These are phyloP conservation scores for Talaromyces atroroseus DNA, from an alignment of 2,329 filamentous ascomycete genomes.

Conservation along the genomic window DNA sequence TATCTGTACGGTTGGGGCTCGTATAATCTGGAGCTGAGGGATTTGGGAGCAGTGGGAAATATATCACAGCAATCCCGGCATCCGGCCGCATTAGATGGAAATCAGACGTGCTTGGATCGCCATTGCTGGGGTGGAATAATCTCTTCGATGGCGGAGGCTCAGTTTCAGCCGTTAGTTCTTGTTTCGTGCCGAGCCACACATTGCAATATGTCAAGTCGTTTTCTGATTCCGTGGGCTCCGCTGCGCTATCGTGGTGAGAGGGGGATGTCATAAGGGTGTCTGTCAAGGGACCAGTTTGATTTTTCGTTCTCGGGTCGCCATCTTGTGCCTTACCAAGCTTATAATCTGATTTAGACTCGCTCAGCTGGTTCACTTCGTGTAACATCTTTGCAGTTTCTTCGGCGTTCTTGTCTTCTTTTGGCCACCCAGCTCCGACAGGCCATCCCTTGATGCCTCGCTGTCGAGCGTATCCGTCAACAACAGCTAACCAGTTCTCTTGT, in stretches of 20 bases:
- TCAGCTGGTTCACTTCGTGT: conserved; percentile 59
- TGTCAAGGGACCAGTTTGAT: neutral
- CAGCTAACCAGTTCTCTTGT: conserved; percentile 90
- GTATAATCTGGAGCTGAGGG: conserved; percentile 38
- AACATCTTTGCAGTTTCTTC: conserved; percentile 61
- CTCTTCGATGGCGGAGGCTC: conserved; percentile 51
- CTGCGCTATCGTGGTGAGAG: conserved; percentile 20
- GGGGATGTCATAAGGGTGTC: conserved; percentile 23
- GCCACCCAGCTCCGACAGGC: conserved; percentile 95
- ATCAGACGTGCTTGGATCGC: conserved; percentile 57
- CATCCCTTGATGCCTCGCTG: conserved; percentile 90
- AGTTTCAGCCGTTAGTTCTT: conserved; percentile 59
- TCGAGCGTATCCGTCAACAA: conserved; percentile 85
- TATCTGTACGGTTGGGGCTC: conserved; percentile 12
- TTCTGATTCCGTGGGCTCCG: conserved; percentile 12
- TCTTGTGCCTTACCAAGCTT: conserved; percentile 57
- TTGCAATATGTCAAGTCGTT: conserved; percentile 80
- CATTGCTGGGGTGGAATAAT: conserved; percentile 36
- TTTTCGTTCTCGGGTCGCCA: neutral
- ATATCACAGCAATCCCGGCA: conserved; percentile 82
- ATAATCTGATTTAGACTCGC: conserved; percentile 54
- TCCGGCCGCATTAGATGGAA: conserved; percentile 68
- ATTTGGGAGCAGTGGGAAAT: conserved; percentile 85
- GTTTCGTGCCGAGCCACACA: conserved; percentile 83
- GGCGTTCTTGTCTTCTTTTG: conserved; percentile 55